These are phyloP conservation scores for Glycine tomentella DNA, from an alignment of 306 rosid genomes.

Conservation along the genomic window DNA sequence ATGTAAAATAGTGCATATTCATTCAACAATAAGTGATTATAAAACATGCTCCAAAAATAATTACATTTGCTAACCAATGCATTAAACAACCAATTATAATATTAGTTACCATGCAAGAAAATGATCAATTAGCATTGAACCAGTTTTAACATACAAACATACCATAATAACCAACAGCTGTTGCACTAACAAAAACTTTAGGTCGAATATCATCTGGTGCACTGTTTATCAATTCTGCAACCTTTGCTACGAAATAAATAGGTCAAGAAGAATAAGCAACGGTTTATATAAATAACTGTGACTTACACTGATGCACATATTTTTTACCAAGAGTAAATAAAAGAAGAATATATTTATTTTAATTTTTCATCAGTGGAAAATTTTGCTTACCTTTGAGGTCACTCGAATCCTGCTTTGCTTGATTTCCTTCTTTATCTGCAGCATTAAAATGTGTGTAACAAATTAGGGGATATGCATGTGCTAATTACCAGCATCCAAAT, in stretches of 20 bases:
- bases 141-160: constrained; percentile 47
- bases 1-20: constrained; percentile 7
- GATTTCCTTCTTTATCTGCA: constrained; percentile 91
- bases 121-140: constrained; percentile 3
- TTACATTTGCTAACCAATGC: constrained; percentile 1
- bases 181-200: constrained; percentile 86
- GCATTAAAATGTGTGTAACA: constrained; percentile 32
- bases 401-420: constrained; percentile 90
- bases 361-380: constrained; percentile 5
- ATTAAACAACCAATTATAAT: not conserved
- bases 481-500: constrained; percentile 20
- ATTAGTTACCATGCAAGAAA: constrained; percentile 4
- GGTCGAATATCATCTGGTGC: constrained; percentile 80
- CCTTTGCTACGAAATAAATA: constrained; percentile 64
- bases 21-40: constrained; percentile 5
- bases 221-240: constrained; percentile 78
- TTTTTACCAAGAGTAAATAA: not conserved
- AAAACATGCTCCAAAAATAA: constrained; percentile 11
- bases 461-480: constrained; percentile 17
- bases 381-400: constrained; percentile 81
- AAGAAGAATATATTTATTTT: not conserved
- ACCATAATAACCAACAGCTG: constrained; percentile 99
- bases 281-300: not conserved
- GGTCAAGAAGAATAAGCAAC: constrained; percentile 52
- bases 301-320: constrained; percentile 2